These are phyloP conservation scores for Hymenoscyphus infarciens DNA, from an alignment of 2,329 filamentous ascomycete species.

Conservation along the genomic window DNA sequence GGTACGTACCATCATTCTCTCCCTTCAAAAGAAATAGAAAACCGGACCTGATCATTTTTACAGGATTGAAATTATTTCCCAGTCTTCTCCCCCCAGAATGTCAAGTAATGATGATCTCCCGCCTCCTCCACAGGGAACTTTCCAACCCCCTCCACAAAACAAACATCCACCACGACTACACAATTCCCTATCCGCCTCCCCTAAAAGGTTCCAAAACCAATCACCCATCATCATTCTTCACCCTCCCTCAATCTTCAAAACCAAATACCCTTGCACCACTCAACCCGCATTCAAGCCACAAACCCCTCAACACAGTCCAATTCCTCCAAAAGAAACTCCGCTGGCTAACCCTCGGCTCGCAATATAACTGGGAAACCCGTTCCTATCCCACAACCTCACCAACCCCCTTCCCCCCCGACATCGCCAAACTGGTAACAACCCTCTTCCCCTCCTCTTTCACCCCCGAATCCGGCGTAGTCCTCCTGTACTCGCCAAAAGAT, in stretches of 20 bases:
- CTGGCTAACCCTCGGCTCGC: conserved; percentile 90
- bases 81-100: conserved; percentile 65
- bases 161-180: conserved; percentile 80
- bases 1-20: conserved; percentile 17
- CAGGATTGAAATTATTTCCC: conserved; percentile 65
- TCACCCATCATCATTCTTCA: conserved; percentile 50
- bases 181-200: conserved; percentile 54
- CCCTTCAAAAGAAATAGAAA: not conserved
- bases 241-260: conserved; percentile 50
- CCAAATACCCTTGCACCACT: conserved; percentile 62
- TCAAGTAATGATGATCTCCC: conserved; percentile 68
- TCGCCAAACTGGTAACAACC: conserved; percentile 61
- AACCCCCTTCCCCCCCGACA: conserved; percentile 71
- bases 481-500: conserved; percentile 86
- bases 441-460: conserved; percentile 69
- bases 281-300: conserved; percentile 58
- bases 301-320: conserved; percentile 64
- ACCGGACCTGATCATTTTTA: not conserved
- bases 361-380: conserved; percentile 93
- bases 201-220: conserved; percentile 12
- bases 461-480: conserved; percentile 87
- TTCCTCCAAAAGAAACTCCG: conserved; percentile 78
- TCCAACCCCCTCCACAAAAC: conserved; percentile 73
- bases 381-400: conserved; percentile 65
- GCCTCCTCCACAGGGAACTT: conserved; percentile 74